phyloP scores from a whole-genome alignment of 768 basidiomycete genomes.

The Lactifluus subvellereus region DNA sequence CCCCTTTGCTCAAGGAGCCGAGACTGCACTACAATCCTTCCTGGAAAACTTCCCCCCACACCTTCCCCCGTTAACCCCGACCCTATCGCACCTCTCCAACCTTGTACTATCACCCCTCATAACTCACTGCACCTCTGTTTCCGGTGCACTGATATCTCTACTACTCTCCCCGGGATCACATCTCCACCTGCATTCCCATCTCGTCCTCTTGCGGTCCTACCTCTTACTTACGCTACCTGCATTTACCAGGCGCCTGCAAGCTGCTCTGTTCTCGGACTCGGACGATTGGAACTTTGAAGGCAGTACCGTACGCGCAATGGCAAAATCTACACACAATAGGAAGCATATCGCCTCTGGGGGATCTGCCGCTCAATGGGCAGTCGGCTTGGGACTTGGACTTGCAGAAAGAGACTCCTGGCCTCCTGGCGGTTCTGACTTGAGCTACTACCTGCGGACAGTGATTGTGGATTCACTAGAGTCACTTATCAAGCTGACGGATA shows the following conservation, averaged over 20 bases:
- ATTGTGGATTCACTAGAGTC: conserved; percentile 72
- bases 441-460: conserved; percentile 77
- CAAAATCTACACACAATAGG: conserved; percentile 13
- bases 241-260: conserved; percentile 64
- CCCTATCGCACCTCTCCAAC: conserved; percentile 53
- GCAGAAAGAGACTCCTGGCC: conserved; percentile 78
- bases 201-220: conserved; percentile 66
- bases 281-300: conserved; percentile 36
- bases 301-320: conserved; percentile 21
- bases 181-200: conserved; percentile 65
- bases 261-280: conserved; percentile 73
- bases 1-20: conserved; percentile 27
- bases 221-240: conserved; percentile 65
- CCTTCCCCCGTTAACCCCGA: conserved; percentile 61
- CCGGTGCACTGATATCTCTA: conserved; percentile 57
- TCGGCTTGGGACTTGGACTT: conserved; percentile 71
- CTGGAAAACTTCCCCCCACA: conserved; percentile 50
- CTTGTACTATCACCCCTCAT: conserved; percentile 56
- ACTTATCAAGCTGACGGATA: conserved; percentile 8
- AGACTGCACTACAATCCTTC: conserved; percentile 40
- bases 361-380: conserved; percentile 40
- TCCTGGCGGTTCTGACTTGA: conserved; percentile 78
- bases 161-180: conserved; percentile 58
- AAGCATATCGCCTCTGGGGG: neutral
- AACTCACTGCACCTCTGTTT: conserved; percentile 58